These are phyloP conservation scores for Psilocybe sp. DNA, from an alignment of 768 basidiomycete species.

Conservation along the genomic window DNA sequence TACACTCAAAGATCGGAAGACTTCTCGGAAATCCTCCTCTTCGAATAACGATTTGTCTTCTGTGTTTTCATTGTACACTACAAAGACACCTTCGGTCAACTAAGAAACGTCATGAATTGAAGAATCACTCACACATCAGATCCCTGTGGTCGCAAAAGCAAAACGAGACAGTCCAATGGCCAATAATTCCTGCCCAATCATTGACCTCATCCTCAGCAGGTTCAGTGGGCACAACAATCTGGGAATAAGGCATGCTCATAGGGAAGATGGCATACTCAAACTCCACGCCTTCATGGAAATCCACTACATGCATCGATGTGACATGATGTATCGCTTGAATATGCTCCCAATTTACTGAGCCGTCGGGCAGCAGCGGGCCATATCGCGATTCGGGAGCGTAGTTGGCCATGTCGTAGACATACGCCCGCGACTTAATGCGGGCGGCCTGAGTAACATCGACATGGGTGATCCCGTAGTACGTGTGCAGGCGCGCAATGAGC, in stretches of 20 bases:
- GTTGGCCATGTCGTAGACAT: constrained; percentile 61
- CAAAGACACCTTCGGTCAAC: background rate
- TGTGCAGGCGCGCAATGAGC: constrained; percentile 50
- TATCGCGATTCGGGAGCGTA: constrained; percentile 48
- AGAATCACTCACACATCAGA: constrained; percentile 48
- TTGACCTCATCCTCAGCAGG: constrained; percentile 31
- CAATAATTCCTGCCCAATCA: constrained; percentile 62
- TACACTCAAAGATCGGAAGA: constrained; percentile 46
- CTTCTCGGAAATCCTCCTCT: constrained; percentile 46
- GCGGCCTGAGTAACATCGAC: constrained; percentile 31
- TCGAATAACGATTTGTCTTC: constrained; percentile 50
- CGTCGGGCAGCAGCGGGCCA: constrained; percentile 53
- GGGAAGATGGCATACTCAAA: constrained; percentile 37
- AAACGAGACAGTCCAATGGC: constrained; percentile 62
- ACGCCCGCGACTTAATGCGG: constrained; percentile 45
- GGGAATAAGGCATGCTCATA: constrained; percentile 53
- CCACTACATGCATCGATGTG: constrained; percentile 51
- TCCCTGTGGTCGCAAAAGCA: constrained; percentile 69
- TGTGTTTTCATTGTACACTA: constrained; percentile 9
- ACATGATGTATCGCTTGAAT: constrained; percentile 53
- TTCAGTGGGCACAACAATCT: constrained; percentile 41
- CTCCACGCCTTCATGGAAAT: constrained; percentile 29
- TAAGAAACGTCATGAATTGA: constrained; percentile 9
- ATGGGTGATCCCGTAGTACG: constrained; percentile 52
- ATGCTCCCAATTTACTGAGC: constrained; percentile 61